These are phyloP conservation scores for Echium plantagineum DNA, from an alignment of 257 asterid genomes.

Conservation along the genomic window DNA sequence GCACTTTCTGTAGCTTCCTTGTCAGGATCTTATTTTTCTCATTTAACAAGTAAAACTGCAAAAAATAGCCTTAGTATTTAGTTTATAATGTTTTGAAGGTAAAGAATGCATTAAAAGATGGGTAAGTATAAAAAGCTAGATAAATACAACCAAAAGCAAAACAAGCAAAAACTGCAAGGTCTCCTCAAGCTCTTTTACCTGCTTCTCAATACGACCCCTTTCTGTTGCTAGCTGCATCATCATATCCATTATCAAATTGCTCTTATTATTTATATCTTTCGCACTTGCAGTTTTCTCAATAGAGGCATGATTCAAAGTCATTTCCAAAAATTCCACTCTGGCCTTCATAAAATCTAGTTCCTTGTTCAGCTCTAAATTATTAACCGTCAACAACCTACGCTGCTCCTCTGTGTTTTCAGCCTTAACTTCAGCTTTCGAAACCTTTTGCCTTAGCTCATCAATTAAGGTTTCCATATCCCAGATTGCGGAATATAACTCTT, in stretches of 20 bases:
- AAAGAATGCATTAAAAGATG: background rate
- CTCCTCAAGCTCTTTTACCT: conserved; percentile 27
- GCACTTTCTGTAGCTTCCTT: conserved; percentile 23
- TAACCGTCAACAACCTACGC: conserved; percentile 40
- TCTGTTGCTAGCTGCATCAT: conserved; percentile 60
- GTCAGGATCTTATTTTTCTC: conserved; percentile 61
- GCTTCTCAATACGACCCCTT: conserved; percentile 67
- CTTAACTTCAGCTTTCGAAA: conserved; percentile 49
- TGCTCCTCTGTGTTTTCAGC: conserved; percentile 52
- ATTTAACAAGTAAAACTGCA: conserved; percentile 47
- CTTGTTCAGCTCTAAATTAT: conserved; percentile 46
- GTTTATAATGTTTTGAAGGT: background rate
- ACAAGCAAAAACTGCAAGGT: background rate
- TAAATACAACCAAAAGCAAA: background rate
- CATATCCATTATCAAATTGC: conserved; percentile 50
- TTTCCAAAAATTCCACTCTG: conserved; percentile 37
- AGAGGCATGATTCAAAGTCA: conserved; percentile 35
- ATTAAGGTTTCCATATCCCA: conserved; percentile 96
- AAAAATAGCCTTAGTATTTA: conserved; percentile 8
- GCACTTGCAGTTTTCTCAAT: conserved; percentile 47
- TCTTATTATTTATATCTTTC: conserved; percentile 44
- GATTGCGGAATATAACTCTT: conserved; percentile 72
- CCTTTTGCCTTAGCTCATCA: conserved; percentile 82
- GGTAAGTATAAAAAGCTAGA: background rate
- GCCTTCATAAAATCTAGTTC: conserved; percentile 41